phyloP scores from a whole-genome alignment of 805 yeast genomes.

The Nakazawaea holstii region DNA sequence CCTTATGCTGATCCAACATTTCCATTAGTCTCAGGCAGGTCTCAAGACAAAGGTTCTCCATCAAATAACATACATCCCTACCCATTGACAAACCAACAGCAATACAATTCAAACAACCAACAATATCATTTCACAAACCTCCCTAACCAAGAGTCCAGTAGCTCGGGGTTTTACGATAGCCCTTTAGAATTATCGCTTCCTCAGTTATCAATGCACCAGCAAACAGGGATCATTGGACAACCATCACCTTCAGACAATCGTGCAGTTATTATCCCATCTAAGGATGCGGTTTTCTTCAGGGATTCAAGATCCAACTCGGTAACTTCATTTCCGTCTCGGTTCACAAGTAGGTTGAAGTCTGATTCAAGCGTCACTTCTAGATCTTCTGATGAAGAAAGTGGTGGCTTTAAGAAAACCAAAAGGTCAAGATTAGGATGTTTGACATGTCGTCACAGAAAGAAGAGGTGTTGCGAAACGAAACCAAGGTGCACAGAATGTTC shows the following conservation, averaged over 20 bases:
- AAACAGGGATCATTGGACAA: neutral
- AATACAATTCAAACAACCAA: neutral
- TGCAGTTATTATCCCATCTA: neutral
- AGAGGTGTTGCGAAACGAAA: conserved; percentile 67
- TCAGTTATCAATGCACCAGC: neutral
- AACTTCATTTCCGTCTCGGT: neutral
- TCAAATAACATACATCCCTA: neutral
- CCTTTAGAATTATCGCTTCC: neutral
- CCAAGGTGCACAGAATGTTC: conserved; percentile 67
- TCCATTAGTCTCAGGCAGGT: neutral
- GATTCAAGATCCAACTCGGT: conserved; percentile 5
- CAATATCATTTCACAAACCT: neutral
- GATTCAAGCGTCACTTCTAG: neutral
- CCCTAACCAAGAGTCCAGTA: neutral
- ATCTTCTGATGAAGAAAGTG: neutral
- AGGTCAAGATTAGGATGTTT: conserved; percentile 71
- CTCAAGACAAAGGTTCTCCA: neutral
- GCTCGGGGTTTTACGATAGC: neutral
- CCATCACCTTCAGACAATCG: neutral
- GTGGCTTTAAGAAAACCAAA: conserved; percentile 27
- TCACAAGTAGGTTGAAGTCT: neutral
- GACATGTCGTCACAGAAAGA: conserved; percentile 73
- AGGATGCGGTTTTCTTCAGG: neutral
- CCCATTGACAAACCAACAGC: neutral
- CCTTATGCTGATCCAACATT: conserved; percentile 1